phyloP scores from a whole-genome alignment of 805 yeast genomes.

The Danielia reshetovae region DNA sequence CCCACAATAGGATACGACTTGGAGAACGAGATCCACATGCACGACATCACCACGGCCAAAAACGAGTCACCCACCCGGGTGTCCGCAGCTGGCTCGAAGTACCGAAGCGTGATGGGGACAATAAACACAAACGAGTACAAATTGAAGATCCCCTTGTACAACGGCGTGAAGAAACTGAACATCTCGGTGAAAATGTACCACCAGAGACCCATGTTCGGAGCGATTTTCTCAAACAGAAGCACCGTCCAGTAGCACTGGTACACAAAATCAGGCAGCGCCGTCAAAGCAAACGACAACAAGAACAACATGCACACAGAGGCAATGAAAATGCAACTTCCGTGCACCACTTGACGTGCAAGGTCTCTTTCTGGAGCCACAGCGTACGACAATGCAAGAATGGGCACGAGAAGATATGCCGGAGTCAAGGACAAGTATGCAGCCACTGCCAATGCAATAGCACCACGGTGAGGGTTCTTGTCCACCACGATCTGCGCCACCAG shows the following conservation, averaged over 20 bases:
- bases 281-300: constrained; percentile 33
- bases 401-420: constrained; percentile 58
- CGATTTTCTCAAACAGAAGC: constrained; percentile 60
- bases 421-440: constrained; percentile 63
- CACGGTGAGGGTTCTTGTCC: constrained; percentile 32
- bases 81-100: constrained; percentile 32
- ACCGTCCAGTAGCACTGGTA: constrained; percentile 47
- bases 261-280: constrained; percentile 37
- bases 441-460: constrained; percentile 53
- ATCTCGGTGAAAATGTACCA: constrained; percentile 98
- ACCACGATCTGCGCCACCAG: constrained; percentile 43
- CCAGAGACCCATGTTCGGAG: constrained; percentile 95
- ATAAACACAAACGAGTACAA: constrained; percentile 63
- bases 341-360: constrained; percentile 9
- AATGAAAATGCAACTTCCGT: constrained; percentile 10
- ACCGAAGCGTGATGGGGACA: constrained; percentile 70
- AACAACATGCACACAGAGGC: constrained; percentile 24
- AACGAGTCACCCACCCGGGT: constrained; percentile 45
- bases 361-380: constrained; percentile 14
- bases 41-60: constrained; percentile 45
- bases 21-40: constrained; percentile 51
- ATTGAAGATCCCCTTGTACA: constrained; percentile 82
- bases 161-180: constrained; percentile 82
- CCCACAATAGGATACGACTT: constrained; percentile 85
- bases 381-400: constrained; percentile 43